Conservation (phyloP, 805 yeast species). For the Lipomyces chichibuensis region DNA sequence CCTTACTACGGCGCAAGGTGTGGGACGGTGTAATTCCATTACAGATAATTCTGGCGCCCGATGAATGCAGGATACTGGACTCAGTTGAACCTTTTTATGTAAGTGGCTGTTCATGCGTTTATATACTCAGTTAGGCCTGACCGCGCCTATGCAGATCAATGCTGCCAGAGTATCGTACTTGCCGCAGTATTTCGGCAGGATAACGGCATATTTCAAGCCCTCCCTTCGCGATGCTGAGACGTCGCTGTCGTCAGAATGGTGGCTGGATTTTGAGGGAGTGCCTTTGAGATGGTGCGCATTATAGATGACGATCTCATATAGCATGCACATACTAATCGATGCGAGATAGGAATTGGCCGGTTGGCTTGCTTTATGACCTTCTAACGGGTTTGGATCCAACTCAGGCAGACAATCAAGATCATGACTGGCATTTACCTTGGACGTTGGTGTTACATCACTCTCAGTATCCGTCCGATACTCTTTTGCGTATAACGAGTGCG, state of each 20-base stretch:
- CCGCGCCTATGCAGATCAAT: constrained; percentile 20
- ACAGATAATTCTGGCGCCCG: constrained; percentile 36
- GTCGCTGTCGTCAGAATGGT: constrained; percentile 46
- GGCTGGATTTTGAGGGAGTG: constrained; percentile 68
- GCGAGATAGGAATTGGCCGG: constrained; percentile 56
- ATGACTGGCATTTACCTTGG: constrained; percentile 50
- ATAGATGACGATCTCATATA: constrained; percentile 11
- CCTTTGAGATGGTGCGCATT: constrained; percentile 64
- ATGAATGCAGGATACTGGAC: constrained; percentile 32
- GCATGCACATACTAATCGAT: background rate
- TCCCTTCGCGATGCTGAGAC: constrained; percentile 38
- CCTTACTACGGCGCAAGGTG: constrained; percentile 16
- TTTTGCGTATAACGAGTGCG: constrained; percentile 48
- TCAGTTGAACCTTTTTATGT: constrained; percentile 32
- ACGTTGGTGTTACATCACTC: constrained; percentile 50
- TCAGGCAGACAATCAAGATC: constrained; percentile 24
- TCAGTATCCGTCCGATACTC: constrained; percentile 50
- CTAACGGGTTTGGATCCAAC: constrained; percentile 49
- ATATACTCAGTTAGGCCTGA: background rate
- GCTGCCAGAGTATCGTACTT: constrained; percentile 38
- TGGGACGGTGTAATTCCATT: constrained; percentile 43
- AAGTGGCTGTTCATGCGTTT: constrained; percentile 8
- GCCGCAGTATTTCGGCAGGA: constrained; percentile 37
- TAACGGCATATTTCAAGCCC: constrained; percentile 37
- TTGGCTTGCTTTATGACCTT: constrained; percentile 68